These are phyloP conservation scores for Apiospora phragmitis DNA, from an alignment of 2,329 filamentous ascomycete species.

Conservation along the genomic window DNA sequence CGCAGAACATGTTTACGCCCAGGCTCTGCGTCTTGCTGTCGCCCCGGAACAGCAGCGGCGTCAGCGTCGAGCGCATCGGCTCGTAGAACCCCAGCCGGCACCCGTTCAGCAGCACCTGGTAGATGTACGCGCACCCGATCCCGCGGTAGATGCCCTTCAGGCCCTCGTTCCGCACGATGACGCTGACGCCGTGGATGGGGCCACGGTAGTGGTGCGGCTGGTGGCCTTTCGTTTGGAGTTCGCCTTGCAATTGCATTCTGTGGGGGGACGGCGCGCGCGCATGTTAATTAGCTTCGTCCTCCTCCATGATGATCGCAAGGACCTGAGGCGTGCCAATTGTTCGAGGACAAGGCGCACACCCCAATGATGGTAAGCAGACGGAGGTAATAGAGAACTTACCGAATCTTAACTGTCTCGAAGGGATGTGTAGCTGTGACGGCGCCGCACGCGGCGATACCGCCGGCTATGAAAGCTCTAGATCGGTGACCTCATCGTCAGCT, in stretches of 20 bases:
- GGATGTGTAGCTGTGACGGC: constrained; percentile 97
- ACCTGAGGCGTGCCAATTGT: not conserved
- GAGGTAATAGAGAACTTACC: constrained; percentile 51
- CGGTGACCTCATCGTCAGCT: constrained; percentile 1
- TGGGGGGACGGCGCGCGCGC: constrained; percentile 14
- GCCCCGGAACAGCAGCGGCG: constrained; percentile 64
- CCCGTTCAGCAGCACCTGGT: constrained; percentile 94
- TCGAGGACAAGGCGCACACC: not conserved
- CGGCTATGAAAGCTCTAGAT: constrained; percentile 82
- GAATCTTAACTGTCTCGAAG: constrained; percentile 98
- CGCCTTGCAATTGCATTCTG: constrained; percentile 93
- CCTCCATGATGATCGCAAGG: constrained; percentile 12
- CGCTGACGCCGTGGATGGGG: constrained; percentile 84
- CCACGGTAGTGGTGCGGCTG: constrained; percentile 88
- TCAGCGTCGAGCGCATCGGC: constrained; percentile 75
- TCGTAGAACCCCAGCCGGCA: constrained; percentile 98
- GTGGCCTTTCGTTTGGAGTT: constrained; percentile 83
- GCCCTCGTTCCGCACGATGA: constrained; percentile 91
- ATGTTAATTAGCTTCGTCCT: not conserved
- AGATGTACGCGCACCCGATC: constrained; percentile 89
- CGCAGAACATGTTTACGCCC: constrained; percentile 89
- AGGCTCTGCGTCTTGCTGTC: constrained; percentile 79
- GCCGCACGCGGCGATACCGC: constrained; percentile 94
- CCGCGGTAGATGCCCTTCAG: constrained; percentile 83
- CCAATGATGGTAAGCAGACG: not conserved